These are phyloP conservation scores for Beauveria varroae DNA, from an alignment of 2,329 filamentous ascomycete genomes.

Conservation along the genomic window DNA sequence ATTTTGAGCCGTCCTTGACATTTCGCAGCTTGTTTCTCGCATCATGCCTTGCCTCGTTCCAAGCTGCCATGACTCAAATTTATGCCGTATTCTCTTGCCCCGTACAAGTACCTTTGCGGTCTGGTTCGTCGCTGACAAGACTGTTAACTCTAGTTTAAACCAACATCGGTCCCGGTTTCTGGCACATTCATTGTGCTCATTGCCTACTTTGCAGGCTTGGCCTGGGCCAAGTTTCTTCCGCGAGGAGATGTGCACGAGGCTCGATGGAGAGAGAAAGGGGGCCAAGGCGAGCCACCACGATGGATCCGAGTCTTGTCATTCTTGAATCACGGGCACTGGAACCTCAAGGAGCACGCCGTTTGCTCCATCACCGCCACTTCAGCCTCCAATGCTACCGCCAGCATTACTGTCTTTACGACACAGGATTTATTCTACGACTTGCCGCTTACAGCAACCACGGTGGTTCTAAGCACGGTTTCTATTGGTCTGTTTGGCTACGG, in stretches of 20 bases:
- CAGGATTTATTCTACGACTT: constrained; percentile 46
- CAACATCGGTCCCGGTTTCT: constrained; percentile 37
- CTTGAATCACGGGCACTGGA: constrained; percentile 44
- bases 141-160: constrained; percentile 38
- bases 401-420: constrained; percentile 36
- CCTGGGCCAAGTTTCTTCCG: constrained; percentile 39
- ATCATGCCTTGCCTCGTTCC: constrained; percentile 41
- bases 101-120: not conserved
- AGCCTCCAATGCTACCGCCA: constrained; percentile 40
- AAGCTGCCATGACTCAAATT: constrained; percentile 48
- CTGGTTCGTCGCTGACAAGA: not conserved
- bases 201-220: constrained; percentile 46
- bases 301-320: constrained; percentile 35
- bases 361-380: constrained; percentile 47
- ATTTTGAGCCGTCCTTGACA: constrained; percentile 42
- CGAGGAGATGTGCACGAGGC: constrained; percentile 43
- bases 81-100: constrained; percentile 33
- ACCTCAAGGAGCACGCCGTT: constrained; percentile 48
- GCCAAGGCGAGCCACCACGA: constrained; percentile 32
- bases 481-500: constrained; percentile 50
- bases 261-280: constrained; percentile 35
- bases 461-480: constrained; percentile 42
- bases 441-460: constrained; percentile 35
- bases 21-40: constrained; percentile 46
- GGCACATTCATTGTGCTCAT: constrained; percentile 52